Conservation (phyloP, 129 eudicot species). For the Deinandra increscens region DNA sequence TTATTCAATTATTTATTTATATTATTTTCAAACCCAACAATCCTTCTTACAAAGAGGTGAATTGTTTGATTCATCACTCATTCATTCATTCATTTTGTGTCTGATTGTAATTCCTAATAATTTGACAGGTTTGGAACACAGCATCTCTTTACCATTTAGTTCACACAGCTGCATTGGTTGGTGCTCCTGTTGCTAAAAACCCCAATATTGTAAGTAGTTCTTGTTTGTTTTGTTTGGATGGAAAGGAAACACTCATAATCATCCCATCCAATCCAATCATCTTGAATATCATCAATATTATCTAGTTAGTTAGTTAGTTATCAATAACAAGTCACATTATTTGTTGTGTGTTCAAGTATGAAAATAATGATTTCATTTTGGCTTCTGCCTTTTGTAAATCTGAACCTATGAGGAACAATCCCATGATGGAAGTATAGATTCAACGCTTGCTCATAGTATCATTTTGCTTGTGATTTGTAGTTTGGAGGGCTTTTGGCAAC, state of each 20-base stretch:
- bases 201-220: constrained; percentile 71
- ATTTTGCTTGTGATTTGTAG: constrained; percentile 36
- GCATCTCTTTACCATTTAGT: constrained; percentile 88
- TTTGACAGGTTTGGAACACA: constrained; percentile 79
- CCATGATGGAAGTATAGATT: background rate
- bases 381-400: background rate
- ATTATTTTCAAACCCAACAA: constrained; percentile 82
- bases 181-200: constrained; percentile 73
- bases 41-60: constrained; percentile 73
- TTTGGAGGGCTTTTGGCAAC: constrained; percentile 82
- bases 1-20: too few species aligned
- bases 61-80: background rate
- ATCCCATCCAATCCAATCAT: too few species aligned
- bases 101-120: too few species aligned
- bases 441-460: constrained; percentile 14
- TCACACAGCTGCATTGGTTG: constrained; percentile 89
- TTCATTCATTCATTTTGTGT: too few species aligned
- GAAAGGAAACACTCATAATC: too few species aligned
- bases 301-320: too few species aligned
- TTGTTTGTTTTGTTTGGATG: too few species aligned
- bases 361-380: background rate
- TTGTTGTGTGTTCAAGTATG: background rate
- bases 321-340: background rate
- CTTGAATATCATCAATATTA: too few species aligned
- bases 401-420: background rate